Evolutionary conservation across 352 stramenopile species (phyloP).

Genomic region (Phytophthora meadii): DNA sequence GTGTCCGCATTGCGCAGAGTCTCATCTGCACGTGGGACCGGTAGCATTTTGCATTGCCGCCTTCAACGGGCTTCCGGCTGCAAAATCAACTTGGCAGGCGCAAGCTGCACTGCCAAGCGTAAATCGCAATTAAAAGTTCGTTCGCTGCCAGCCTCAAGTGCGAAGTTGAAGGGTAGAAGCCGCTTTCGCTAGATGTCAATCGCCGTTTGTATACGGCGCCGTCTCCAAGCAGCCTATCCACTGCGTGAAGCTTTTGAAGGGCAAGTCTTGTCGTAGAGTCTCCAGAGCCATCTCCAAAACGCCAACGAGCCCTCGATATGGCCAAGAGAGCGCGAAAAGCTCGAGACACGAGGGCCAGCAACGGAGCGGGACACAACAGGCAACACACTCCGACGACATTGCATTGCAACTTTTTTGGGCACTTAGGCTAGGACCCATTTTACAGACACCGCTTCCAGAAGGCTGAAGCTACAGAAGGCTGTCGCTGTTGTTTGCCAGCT

Average conservation of each 20-base stretch:
- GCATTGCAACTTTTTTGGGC: constrained; percentile 20
- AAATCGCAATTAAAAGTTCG: constrained; percentile 1
- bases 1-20: constrained; percentile 8
- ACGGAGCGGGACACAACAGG: constrained; percentile 2
- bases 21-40: constrained; percentile 37
- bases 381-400: constrained; percentile 10
- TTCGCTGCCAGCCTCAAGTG: constrained; percentile 1
- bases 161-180: not conserved
- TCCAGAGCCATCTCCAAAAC: constrained; percentile 13
- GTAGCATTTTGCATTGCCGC: not conserved
- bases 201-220: constrained; percentile 16
- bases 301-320: constrained; percentile 4
- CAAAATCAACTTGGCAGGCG: not conserved
- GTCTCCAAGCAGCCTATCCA: constrained; percentile 27
- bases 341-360: not conserved
- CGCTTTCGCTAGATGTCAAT: constrained; percentile 14
- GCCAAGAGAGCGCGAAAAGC: constrained; percentile 21
- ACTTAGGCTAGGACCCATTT: too few relatives aligned
- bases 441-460: not conserved
- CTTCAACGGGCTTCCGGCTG: constrained; percentile 8
- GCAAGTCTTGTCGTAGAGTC: constrained; percentile 7
- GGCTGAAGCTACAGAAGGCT: not conserved
- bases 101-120: not conserved
- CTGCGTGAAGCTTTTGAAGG: constrained; percentile 11
- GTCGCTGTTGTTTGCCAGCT: not conserved